These are phyloP conservation scores for Diplodia scrobiculata DNA, from an alignment of 2,329 filamentous ascomycete genomes.

Conservation along the genomic window DNA sequence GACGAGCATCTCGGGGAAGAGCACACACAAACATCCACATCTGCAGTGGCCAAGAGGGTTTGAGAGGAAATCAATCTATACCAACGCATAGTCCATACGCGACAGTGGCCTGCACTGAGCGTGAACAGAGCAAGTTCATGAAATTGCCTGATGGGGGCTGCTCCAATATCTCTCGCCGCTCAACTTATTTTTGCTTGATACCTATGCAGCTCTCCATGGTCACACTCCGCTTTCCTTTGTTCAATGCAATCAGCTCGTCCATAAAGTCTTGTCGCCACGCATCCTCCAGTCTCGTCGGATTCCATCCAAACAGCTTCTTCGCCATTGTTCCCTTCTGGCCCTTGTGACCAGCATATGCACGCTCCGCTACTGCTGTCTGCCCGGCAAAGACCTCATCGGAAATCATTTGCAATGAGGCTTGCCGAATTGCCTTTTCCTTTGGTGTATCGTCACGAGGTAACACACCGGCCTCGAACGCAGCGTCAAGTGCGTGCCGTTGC, in stretches of 20 bases:
- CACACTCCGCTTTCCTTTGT: slow-evolving; percentile 29
- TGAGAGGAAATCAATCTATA: background rate
- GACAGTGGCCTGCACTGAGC: too few relatives aligned
- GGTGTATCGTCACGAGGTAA: slow-evolving; percentile 32
- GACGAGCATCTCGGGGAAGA: background rate
- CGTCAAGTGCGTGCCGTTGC: slow-evolving; percentile 31
- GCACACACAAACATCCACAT: background rate
- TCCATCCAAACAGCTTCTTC: too few relatives aligned
- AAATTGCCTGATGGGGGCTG: too few relatives aligned
- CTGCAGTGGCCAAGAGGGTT: background rate
- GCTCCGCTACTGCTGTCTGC: slow-evolving; percentile 30
- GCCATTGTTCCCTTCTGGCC: slow-evolving; percentile 31
- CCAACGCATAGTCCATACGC: too few relatives aligned
- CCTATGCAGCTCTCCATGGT: slow-evolving; percentile 32
- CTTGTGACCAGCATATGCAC: slow-evolving; percentile 32
- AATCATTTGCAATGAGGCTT: slow-evolving; percentile 31
- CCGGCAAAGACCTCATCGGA: slow-evolving; percentile 31
- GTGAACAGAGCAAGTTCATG: too few relatives aligned
- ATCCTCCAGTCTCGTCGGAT: slow-evolving; percentile 22
- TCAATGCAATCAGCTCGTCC: slow-evolving; percentile 33
- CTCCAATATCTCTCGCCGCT: background rate
- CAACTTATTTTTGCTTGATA: background rate
- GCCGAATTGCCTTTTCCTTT: slow-evolving; percentile 31
- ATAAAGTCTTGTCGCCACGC: slow-evolving; percentile 32
- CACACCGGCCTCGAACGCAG: slow-evolving; percentile 32